Conservation (phyloP, 2,329 filamentous ascomycete species). For the Trichoderma cornu-damae region DNA sequence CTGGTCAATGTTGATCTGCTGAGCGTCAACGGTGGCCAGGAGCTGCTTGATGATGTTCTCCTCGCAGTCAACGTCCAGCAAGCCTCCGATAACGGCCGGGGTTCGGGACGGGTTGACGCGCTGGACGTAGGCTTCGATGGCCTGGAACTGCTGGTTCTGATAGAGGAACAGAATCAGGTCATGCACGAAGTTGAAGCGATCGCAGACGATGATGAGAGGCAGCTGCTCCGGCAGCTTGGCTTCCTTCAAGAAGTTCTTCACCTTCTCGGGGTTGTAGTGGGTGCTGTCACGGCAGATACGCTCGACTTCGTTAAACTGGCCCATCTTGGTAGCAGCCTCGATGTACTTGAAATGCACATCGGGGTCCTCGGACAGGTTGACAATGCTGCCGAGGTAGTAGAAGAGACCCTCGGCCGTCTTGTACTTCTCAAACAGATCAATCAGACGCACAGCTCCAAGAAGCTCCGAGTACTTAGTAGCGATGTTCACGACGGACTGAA, state of each 20-base stretch:
- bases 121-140: slow-evolving; percentile 97
- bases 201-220: slow-evolving; percentile 95
- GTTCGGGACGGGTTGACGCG: slow-evolving; percentile 89
- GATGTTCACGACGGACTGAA: slow-evolving; percentile 90
- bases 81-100: slow-evolving; percentile 84
- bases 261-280: slow-evolving; percentile 85
- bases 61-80: slow-evolving; percentile 95
- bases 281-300: slow-evolving; percentile 94
- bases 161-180: slow-evolving; percentile 95
- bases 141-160: slow-evolving; percentile 98
- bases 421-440: slow-evolving; percentile 95
- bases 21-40: slow-evolving; percentile 74
- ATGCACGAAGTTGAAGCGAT: slow-evolving; percentile 98
- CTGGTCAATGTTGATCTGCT: slow-evolving; percentile 87
- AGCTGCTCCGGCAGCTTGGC: slow-evolving; percentile 87
- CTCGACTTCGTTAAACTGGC: slow-evolving; percentile 92
- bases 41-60: slow-evolving; percentile 94
- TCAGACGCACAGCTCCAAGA: slow-evolving; percentile 77
- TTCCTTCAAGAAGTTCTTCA: slow-evolving; percentile 99
- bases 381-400: slow-evolving; percentile 96
- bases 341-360: slow-evolving; percentile 99
- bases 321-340: slow-evolving; percentile 89
- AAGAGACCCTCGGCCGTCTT: slow-evolving; percentile 94
- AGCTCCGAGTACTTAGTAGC: slow-evolving; percentile 98
- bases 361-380: slow-evolving; percentile 90